Conservation (phyloP, 2,329 filamentous ascomycete genomes). For the Ophiocordyceps camponoti-rufipedis region DNA sequence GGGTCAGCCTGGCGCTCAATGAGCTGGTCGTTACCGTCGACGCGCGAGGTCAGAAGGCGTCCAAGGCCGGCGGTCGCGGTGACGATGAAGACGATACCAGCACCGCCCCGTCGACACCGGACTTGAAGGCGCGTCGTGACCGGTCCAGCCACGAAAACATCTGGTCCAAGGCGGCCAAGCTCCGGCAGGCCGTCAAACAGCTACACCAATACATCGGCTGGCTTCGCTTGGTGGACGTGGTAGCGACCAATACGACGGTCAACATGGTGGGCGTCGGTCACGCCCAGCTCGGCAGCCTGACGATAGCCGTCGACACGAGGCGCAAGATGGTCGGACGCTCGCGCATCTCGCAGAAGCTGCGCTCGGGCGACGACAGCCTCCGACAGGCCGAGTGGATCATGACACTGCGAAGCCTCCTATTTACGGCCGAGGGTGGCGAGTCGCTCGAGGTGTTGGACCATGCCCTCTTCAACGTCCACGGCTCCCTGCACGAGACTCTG, state of each 20-base stretch:
- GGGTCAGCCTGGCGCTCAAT: constrained; percentile 76
- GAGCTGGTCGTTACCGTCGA: constrained; percentile 77
- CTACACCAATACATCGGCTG: constrained; percentile 76
- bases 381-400: constrained; percentile 85
- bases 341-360: constrained; percentile 64
- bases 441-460: constrained; percentile 80
- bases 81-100: constrained; percentile 1
- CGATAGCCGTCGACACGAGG: constrained; percentile 76
- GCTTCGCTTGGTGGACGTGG: constrained; percentile 76
- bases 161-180: constrained; percentile 60
- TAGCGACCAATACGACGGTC: constrained; percentile 63
- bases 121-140: not conserved
- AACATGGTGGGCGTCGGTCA: constrained; percentile 67
- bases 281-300: constrained; percentile 69
- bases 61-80: constrained; percentile 3
- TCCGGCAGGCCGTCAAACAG: constrained; percentile 74
- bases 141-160: constrained; percentile 39
- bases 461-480: constrained; percentile 76
- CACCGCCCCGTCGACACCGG: not conserved
- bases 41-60: constrained; percentile 34
- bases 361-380: constrained; percentile 32
- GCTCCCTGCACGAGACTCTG: constrained; percentile 66
- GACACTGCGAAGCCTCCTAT: constrained; percentile 67
- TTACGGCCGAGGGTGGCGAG: constrained; percentile 70
- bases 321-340: constrained; percentile 82